A percentile compares a stretch with the other conserved stretches of the same genome.
phyloP scores from a whole-genome alignment of 177 flowering plant genomes.

The Vitis hybrid region DNA sequence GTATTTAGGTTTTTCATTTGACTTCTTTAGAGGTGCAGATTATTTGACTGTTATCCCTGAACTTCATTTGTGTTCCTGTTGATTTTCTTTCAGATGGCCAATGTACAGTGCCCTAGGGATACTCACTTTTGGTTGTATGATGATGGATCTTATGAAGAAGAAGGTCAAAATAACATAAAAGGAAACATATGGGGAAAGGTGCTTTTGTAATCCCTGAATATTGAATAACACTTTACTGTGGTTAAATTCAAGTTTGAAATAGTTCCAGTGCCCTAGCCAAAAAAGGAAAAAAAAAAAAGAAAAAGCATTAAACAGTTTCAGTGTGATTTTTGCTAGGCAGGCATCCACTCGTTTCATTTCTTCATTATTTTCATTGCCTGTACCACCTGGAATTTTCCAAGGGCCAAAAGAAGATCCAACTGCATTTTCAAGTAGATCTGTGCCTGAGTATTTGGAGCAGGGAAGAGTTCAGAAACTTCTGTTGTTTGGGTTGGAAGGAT shows the following conservation, averaged over 20 bases:
- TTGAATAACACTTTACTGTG: neutral
- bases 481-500: slow-evolving; percentile 34
- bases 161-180: slow-evolving; percentile 59
- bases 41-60: neutral
- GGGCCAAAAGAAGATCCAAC: slow-evolving; percentile 35
- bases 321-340: slow-evolving; percentile 48
- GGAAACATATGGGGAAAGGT: slow-evolving; percentile 72
- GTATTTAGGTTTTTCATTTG: too few relatives aligned
- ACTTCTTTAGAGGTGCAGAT: neutral
- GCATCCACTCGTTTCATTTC: slow-evolving; percentile 53
- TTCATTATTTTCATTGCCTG: slow-evolving; percentile 59
- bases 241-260: neutral
- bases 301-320: slow-evolving; percentile 16
- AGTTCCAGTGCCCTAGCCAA: neutral
- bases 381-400: slow-evolving; percentile 34
- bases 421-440: slow-evolving; percentile 29
- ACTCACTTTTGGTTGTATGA: slow-evolving; percentile 65
- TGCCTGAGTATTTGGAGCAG: slow-evolving; percentile 46
- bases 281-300: too few relatives aligned
- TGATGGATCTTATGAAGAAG: slow-evolving; percentile 62
- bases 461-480: slow-evolving; percentile 34
- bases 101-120: slow-evolving; percentile 54
- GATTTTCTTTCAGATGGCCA: slow-evolving; percentile 45
- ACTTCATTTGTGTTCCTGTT: neutral
- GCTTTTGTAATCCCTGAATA: slow-evolving; percentile 10